phyloP scores from a whole-genome alignment of 2,329 filamentous ascomycete species.

The Arachnopeziza araneosa region DNA sequence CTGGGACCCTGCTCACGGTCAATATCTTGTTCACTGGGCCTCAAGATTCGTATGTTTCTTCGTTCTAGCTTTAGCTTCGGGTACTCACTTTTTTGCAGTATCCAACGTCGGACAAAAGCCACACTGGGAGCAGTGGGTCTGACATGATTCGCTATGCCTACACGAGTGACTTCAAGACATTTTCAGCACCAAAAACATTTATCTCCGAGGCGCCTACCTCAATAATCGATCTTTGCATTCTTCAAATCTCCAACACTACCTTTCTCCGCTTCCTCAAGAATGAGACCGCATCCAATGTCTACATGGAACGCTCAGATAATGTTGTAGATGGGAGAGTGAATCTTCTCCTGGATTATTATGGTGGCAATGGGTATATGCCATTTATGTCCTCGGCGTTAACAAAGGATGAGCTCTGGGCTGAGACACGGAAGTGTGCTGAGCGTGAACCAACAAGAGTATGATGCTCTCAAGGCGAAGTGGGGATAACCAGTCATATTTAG shows the following conservation, averaged over 20 bases:
- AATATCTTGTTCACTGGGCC: conserved; percentile 44
- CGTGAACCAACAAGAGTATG: conserved; percentile 38
- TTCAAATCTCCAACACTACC: conserved; percentile 37
- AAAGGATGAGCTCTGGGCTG: conserved; percentile 38
- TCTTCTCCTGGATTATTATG: conserved; percentile 45
- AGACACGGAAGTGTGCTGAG: conserved; percentile 48
- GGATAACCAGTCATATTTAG: conserved; percentile 10
- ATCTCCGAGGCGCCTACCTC: conserved; percentile 43
- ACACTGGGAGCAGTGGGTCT: conserved; percentile 41
- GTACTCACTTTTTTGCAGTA: conserved; percentile 33
- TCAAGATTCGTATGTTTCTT: conserved; percentile 38
- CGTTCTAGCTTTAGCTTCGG: neutral
- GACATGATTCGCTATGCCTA: conserved; percentile 48
- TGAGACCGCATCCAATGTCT: conserved; percentile 46
- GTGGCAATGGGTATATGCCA: conserved; percentile 43
- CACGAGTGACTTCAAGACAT: conserved; percentile 49
- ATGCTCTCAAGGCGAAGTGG: conserved; percentile 37
- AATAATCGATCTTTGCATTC: conserved; percentile 53
- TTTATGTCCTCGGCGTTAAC: conserved; percentile 41
- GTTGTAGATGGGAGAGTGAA: conserved; percentile 35
- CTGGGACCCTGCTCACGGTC: conserved; percentile 40
- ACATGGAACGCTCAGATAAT: conserved; percentile 44
- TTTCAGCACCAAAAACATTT: conserved; percentile 44
- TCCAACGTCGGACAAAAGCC: conserved; percentile 39
- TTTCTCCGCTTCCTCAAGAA: conserved; percentile 52